A percentile compares a stretch with the other conserved stretches of the same genome.
phyloP scores from a whole-genome alignment of 164 flowering plant species.

The Vitis amurensis region DNA sequence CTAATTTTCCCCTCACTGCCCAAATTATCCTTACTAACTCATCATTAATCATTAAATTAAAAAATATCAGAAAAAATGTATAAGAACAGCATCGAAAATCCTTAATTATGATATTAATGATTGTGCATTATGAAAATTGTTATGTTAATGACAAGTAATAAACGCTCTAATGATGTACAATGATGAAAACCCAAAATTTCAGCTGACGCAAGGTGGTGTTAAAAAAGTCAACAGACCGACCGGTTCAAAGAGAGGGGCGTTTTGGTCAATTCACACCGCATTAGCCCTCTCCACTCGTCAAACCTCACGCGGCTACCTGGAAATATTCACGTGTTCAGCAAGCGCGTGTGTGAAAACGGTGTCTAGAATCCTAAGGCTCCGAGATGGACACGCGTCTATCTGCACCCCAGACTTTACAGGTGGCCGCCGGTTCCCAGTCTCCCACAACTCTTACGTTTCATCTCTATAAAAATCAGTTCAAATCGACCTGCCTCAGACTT shows the following conservation, averaged over 20 bases:
- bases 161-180: too few relatives aligned
- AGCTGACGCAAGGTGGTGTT: too few relatives aligned
- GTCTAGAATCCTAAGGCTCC: not conserved
- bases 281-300: not conserved
- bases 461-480: slow-evolving; percentile 9
- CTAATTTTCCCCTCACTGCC: too few relatives aligned
- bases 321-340: slow-evolving; percentile 14
- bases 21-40: too few relatives aligned
- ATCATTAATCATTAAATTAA: too few relatives aligned
- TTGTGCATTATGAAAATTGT: too few relatives aligned
- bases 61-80: too few relatives aligned
- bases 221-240: too few relatives aligned
- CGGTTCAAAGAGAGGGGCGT: not conserved
- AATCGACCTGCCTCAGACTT: not conserved
- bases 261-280: not conserved
- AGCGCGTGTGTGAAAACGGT: slow-evolving; percentile 7
- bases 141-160: too few relatives aligned
- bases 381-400: slow-evolving; percentile 12
- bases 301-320: slow-evolving; percentile 15
- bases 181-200: too few relatives aligned
- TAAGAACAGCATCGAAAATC: too few relatives aligned
- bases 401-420: slow-evolving; percentile 2
- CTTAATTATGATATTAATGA: too few relatives aligned
- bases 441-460: not conserved
- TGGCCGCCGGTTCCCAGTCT: slow-evolving; percentile 18